Evolutionary conservation across 1,139 yeast species (phyloP).

Genomic region (Kodamaea ohmeri): DNA sequence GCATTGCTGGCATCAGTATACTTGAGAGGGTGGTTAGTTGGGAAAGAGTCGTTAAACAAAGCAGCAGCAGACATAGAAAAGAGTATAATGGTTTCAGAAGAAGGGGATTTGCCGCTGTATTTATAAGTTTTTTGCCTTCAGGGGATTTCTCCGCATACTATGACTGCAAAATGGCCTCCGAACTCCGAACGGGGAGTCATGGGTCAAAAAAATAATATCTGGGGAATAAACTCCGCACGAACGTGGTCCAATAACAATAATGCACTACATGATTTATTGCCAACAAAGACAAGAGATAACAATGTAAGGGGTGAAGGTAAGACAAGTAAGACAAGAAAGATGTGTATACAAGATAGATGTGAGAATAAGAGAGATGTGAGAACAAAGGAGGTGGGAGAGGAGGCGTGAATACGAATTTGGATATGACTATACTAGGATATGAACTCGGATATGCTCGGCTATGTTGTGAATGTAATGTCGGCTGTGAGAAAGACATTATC

Average conservation of each 20-base stretch:
- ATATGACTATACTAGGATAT: too few relatives aligned
- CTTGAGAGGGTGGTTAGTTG: slow-evolving; percentile 16
- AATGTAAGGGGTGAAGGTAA: neutral
- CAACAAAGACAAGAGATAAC: neutral
- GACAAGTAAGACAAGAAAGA: neutral
- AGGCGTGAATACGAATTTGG: too few relatives aligned
- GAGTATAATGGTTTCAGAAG: neutral
- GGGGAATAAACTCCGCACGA: slow-evolving; percentile 7
- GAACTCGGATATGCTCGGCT: too few relatives aligned
- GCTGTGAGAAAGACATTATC: too few relatives aligned
- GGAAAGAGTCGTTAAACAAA: slow-evolving; percentile 15
- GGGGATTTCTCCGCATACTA: slow-evolving; percentile 3
- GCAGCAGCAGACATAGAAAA: slow-evolving; percentile 8
- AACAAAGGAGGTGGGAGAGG: neutral
- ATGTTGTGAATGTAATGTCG: too few relatives aligned
- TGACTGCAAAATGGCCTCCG: slow-evolving; percentile 5
- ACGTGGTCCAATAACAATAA: slow-evolving; percentile 1
- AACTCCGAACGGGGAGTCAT: slow-evolving; percentile 8
- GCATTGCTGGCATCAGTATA: slow-evolving; percentile 39
- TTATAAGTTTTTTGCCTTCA: neutral
- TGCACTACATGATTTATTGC: neutral
- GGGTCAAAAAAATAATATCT: slow-evolving; percentile 2
- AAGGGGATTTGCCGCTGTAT: neutral
- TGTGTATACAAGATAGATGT: too few relatives aligned
- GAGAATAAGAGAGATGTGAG: neutral